These are phyloP conservation scores for Pseudocercospora crystallina DNA, from an alignment of 2,329 filamentous ascomycete genomes.

Conservation along the genomic window DNA sequence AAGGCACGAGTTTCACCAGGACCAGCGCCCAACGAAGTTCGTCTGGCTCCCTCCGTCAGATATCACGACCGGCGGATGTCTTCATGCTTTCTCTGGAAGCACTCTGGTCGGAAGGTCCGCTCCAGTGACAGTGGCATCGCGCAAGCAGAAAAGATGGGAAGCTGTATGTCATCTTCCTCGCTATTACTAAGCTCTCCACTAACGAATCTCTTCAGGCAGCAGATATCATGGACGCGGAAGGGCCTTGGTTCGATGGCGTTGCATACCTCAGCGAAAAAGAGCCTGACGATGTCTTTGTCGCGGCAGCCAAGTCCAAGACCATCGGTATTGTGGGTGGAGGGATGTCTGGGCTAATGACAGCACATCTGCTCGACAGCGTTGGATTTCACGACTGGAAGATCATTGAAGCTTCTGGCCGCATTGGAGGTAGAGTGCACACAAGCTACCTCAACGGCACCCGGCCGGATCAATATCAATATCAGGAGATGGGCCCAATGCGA, in stretches of 20 bases:
- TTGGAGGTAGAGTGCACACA: constrained; percentile 65
- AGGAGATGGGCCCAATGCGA: constrained; percentile 67
- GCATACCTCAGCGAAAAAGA: constrained; percentile 57
- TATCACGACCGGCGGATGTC: constrained; percentile 40
- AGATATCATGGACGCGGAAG: constrained; percentile 55
- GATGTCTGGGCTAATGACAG: constrained; percentile 65
- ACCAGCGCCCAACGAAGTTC: constrained; percentile 46
- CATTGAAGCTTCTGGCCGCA: constrained; percentile 59
- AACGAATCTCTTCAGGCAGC: constrained; percentile 28
- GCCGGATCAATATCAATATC: constrained; percentile 64
- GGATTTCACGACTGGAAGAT: constrained; percentile 63
- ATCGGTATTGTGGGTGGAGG: constrained; percentile 66
- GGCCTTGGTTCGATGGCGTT: constrained; percentile 68
- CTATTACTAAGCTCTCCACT: not conserved
- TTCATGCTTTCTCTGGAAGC: constrained; percentile 46
- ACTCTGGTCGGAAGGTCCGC: constrained; percentile 44
- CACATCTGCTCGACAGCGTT: constrained; percentile 49
- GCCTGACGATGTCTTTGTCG: constrained; percentile 53
- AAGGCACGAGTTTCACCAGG: constrained; percentile 26
- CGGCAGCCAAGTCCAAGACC: constrained; percentile 56
- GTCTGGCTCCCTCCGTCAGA: constrained; percentile 50
- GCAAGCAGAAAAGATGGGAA: constrained; percentile 37
- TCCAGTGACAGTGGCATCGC: constrained; percentile 39
- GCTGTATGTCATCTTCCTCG: constrained; percentile 27
- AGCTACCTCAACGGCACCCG: constrained; percentile 60